phyloP scores from a whole-genome alignment of 352 stramenopile genomes.

The Pythium myriotylum region DNA sequence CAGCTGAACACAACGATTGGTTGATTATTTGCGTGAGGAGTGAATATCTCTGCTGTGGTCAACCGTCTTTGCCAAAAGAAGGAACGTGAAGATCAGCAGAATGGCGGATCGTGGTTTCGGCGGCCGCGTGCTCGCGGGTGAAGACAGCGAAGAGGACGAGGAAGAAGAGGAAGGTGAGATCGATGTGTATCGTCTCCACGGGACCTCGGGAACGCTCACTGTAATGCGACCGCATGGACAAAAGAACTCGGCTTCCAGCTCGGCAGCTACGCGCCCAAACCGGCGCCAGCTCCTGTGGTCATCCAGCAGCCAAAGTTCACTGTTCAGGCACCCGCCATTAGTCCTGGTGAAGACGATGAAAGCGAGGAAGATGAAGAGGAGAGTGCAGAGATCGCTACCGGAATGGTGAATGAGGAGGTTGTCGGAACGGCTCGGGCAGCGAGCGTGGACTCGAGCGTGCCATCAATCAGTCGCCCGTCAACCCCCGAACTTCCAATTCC shows the following conservation, averaged over 20 bases:
- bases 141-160: conserved; percentile 81
- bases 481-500: conserved; percentile 16
- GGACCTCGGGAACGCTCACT: too few relatives aligned
- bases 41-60: background rate
- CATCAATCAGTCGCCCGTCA: conserved; percentile 14
- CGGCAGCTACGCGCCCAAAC: background rate
- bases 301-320: conserved; percentile 22
- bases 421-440: background rate
- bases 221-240: background rate
- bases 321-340: conserved; percentile 11
- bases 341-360: conserved; percentile 27
- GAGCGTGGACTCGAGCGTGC: conserved; percentile 17
- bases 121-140: conserved; percentile 68
- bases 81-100: conserved; percentile 1
- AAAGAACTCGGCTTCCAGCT: conserved; percentile 28
- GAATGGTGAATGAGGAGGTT: too few relatives aligned
- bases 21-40: conserved; percentile 8
- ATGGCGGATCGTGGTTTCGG: conserved; percentile 60
- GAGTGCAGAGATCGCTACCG: background rate
- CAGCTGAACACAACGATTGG: background rate
- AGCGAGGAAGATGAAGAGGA: conserved; percentile 26
- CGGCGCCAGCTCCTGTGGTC: conserved; percentile 1
- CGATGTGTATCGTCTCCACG: background rate
- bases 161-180: conserved; percentile 51
- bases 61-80: conserved; percentile 4